Percentiles rank a stretch among this genome's conserved stretches.
Evolutionary conservation across 2,329 filamentous ascomycete genomes (phyloP).

Genomic region (Ceratocystis ficicola): DNA sequence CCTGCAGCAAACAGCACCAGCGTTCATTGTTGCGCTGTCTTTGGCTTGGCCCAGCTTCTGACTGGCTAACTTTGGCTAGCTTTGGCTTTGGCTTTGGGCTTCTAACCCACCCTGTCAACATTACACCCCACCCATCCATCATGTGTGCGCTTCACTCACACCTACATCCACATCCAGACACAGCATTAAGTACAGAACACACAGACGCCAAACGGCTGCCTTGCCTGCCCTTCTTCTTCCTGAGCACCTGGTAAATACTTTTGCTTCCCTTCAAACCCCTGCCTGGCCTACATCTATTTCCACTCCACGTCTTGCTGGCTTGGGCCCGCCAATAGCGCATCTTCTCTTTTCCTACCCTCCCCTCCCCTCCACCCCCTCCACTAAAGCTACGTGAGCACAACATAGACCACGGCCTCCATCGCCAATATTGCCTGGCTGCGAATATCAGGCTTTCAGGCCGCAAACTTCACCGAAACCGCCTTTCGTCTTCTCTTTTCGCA

Average conservation of each 20-base stretch:
- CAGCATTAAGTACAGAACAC: no score
- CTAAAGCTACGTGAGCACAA: background rate
- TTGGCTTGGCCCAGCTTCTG: background rate
- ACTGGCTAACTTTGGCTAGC: background rate
- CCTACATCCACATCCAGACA: no score
- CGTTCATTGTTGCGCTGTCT: background rate
- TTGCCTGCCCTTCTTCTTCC: no score
- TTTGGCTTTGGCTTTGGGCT: no score
- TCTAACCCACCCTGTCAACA: no score
- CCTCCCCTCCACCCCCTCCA: background rate
- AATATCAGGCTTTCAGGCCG: background rate
- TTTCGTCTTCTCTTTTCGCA: background rate
- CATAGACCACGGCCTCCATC: background rate
- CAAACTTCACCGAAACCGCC: background rate
- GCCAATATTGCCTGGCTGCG: background rate
- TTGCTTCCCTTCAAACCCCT: background rate
- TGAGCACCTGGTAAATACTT: no score
- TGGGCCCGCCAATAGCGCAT: no score
- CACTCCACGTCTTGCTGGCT: background rate
- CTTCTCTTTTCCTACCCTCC: background rate
- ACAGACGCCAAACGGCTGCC: no score
- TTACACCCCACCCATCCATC: no score
- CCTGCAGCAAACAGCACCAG: slow-evolving; percentile 2
- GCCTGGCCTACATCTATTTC: background rate
- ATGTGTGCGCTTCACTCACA: no score